phyloP scores from a whole-genome alignment of 768 basidiomycete species.

The Amanita pallidorosea region DNA sequence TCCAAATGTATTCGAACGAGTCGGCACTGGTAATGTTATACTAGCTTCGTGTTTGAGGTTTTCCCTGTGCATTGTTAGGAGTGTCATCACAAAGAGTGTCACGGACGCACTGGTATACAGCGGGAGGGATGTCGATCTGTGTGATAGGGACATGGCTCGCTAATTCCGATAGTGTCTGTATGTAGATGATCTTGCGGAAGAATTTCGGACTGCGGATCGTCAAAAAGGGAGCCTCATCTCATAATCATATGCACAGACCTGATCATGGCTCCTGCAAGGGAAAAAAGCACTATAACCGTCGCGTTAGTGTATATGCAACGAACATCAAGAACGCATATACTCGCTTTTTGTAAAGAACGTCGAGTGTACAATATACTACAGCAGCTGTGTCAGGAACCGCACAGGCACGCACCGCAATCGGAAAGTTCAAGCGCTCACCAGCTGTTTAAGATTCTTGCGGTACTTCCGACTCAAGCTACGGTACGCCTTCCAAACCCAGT shows the following conservation, averaged over 20 bases:
- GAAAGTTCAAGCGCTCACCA: slow-evolving; percentile 39
- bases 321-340: neutral
- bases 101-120: slow-evolving; percentile 63
- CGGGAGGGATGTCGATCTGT: slow-evolving; percentile 77
- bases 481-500: slow-evolving; percentile 90
- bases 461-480: slow-evolving; percentile 73
- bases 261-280: slow-evolving; percentile 78
- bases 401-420: neutral
- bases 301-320: slow-evolving; percentile 6
- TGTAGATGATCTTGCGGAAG: slow-evolving; percentile 74
- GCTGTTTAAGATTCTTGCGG: slow-evolving; percentile 76
- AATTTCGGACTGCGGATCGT: slow-evolving; percentile 66
- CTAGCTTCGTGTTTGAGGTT: slow-evolving; percentile 65
- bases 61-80: slow-evolving; percentile 36
- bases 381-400: neutral
- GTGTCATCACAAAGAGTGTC: neutral
- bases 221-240: neutral
- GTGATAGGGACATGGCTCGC: slow-evolving; percentile 73
- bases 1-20: slow-evolving; percentile 60
- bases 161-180: slow-evolving; percentile 67
- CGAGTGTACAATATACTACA: slow-evolving; percentile 57
- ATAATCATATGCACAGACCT: slow-evolving; percentile 34
- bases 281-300: slow-evolving; percentile 62
- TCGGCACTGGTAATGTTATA: slow-evolving; percentile 55
- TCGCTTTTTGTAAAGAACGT: slow-evolving; percentile 79